Conservation (phyloP, 306 rosid genomes). For the Vigna trinervia region DNA sequence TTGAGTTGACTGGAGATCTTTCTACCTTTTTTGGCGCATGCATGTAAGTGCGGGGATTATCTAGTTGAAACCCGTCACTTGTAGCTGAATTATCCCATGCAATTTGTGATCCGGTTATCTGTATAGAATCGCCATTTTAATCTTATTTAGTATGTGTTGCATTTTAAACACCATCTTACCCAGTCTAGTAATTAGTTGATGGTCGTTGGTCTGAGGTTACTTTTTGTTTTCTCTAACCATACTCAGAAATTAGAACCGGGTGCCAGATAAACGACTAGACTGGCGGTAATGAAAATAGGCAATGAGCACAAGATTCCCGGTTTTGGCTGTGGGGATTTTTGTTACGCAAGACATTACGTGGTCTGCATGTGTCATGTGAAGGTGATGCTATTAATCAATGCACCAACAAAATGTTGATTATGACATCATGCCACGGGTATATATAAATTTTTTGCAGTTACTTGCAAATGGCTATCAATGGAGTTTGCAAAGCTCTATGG, state of each 20-base stretch:
- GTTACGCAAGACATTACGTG: slow-evolving; percentile 30
- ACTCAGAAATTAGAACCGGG: not conserved
- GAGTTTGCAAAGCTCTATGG: slow-evolving; percentile 1
- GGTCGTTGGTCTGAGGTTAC: not conserved
- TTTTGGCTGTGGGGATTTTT: slow-evolving; percentile 9
- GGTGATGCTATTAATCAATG: slow-evolving; percentile 48
- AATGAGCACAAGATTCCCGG: not conserved
- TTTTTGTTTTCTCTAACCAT: slow-evolving; percentile 8
- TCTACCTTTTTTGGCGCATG: slow-evolving; percentile 41
- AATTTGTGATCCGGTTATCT: slow-evolving; percentile 36
- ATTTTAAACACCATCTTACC: slow-evolving; percentile 22
- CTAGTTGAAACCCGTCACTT: slow-evolving; percentile 25
- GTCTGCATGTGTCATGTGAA: slow-evolving; percentile 51
- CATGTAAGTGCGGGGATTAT: slow-evolving; percentile 42
- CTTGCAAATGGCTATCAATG: slow-evolving; percentile 8
- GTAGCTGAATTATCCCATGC: slow-evolving; percentile 7
- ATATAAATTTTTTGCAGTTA: slow-evolving; percentile 4
- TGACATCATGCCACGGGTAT: slow-evolving; percentile 36
- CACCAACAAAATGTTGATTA: slow-evolving; percentile 37
- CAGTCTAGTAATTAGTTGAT: slow-evolving; percentile 7
- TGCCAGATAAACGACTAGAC: not conserved
- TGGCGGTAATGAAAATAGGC: not conserved
- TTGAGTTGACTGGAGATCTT: slow-evolving; percentile 66
- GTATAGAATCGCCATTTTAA: slow-evolving; percentile 22
- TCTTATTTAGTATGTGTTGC: slow-evolving; percentile 25